Conservation (phyloP, 495 filamentous ascomycete species). For the Hyaloscypha finlandica region DNA sequence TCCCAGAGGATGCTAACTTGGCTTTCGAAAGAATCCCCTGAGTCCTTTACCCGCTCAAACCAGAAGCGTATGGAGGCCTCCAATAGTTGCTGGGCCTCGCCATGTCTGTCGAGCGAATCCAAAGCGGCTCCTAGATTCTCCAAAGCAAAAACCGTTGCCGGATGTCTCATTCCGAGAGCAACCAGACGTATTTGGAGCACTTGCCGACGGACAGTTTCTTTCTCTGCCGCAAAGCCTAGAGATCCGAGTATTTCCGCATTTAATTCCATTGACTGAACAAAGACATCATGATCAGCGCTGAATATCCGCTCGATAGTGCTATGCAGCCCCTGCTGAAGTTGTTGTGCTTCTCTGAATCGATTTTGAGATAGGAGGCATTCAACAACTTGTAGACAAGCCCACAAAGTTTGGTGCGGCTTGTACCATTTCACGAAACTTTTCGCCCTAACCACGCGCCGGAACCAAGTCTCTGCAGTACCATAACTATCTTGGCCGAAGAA, state of each 20-base stretch:
- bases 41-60: background rate
- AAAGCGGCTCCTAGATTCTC: background rate
- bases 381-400: background rate
- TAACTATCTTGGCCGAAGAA: background rate
- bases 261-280: background rate
- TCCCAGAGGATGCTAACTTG: background rate
- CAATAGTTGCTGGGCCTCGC: background rate
- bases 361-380: background rate
- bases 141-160: background rate
- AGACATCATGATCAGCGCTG: background rate
- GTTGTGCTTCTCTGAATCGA: background rate
- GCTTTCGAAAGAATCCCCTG: background rate
- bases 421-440: background rate
- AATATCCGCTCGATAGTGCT: background rate
- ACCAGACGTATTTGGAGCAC: background rate
- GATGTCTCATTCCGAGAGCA: background rate
- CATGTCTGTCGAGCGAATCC: background rate
- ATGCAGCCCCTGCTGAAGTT: background rate
- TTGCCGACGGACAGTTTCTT: constrained; percentile 1
- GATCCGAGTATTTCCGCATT: background rate
- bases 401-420: constrained; percentile 2
- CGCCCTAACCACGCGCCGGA: background rate
- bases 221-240: background rate
- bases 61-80: background rate
- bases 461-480: constrained; percentile 3